Evolutionary conservation across 2,329 filamentous ascomycete genomes (phyloP).

Genomic region (Ilyonectria destructans): DNA sequence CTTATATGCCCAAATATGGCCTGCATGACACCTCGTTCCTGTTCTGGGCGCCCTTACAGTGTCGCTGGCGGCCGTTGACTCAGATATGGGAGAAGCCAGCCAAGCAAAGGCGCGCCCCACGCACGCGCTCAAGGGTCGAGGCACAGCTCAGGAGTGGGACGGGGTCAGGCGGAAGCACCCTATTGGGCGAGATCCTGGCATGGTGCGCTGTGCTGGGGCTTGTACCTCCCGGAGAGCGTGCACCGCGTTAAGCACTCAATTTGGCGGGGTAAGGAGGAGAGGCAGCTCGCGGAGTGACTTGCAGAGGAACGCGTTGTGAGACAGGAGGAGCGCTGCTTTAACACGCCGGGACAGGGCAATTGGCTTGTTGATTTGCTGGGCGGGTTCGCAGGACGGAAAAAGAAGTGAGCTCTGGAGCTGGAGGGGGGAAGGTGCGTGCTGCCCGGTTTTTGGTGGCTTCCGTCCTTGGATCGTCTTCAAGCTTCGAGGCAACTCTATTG

Average conservation of each 20-base stretch:
- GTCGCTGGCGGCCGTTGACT: constrained; percentile 14
- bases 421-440: not conserved
- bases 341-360: constrained; percentile 10
- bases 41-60: constrained; percentile 15
- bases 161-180: constrained; percentile 35
- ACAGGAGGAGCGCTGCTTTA: constrained; percentile 47
- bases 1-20: constrained; percentile 10
- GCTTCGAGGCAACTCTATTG: constrained; percentile 5
- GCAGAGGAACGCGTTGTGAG: constrained; percentile 36
- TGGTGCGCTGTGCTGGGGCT: constrained; percentile 32
- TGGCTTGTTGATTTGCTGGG: not conserved
- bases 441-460: not conserved
- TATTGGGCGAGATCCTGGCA: constrained; percentile 39
- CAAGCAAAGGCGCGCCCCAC: constrained; percentile 13
- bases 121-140: constrained; percentile 18
- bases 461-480: not conserved
- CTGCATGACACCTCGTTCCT: constrained; percentile 4
- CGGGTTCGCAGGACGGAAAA: not conserved
- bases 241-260: constrained; percentile 45
- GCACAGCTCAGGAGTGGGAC: constrained; percentile 3
- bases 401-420: constrained; percentile 13
- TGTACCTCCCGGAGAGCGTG: constrained; percentile 46
- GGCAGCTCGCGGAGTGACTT: constrained; percentile 45
- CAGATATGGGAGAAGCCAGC: constrained; percentile 14
- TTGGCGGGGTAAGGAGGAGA: constrained; percentile 44